phyloP scores from a whole-genome alignment of 805 yeast species.

The Metschnikowia koreensis region DNA sequence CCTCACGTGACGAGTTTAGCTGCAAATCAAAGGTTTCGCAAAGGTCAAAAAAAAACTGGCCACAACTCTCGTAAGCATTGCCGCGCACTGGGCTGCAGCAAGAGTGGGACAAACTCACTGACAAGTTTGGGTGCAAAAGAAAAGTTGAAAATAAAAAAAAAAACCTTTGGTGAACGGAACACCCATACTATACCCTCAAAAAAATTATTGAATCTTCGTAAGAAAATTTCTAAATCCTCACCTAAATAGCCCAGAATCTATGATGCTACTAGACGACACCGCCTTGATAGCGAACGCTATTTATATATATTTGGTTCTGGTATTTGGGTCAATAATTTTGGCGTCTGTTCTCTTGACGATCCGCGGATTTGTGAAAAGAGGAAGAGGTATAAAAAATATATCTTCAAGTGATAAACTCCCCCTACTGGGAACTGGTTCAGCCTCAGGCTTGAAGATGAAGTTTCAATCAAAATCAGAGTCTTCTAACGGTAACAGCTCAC shows the following conservation, averaged over 20 bases:
- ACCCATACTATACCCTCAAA: too few relatives aligned
- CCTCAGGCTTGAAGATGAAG: background rate
- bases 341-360: conserved; percentile 7
- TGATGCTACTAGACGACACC: conserved; percentile 14
- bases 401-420: background rate
- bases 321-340: conserved; percentile 7
- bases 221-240: too few relatives aligned
- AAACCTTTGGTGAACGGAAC: too few relatives aligned
- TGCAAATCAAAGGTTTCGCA: background rate
- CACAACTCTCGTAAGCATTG: background rate
- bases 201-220: too few relatives aligned
- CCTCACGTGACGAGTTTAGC: background rate
- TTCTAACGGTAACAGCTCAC: background rate
- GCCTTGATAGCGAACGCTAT: conserved; percentile 15
- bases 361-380: conserved; percentile 12
- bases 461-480: background rate
- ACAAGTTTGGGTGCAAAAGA: conserved; percentile 2
- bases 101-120: background rate
- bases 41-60: background rate
- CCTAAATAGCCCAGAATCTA: background rate
- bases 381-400: background rate
- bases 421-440: background rate
- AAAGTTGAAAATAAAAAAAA: background rate
- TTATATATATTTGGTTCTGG: conserved; percentile 12
- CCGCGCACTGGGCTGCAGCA: background rate